Evolutionary conservation across 768 basidiomycete genomes (phyloP), one percentile per base, ranked within the genome.

Genomic region (Vararia minispora): DNA sequence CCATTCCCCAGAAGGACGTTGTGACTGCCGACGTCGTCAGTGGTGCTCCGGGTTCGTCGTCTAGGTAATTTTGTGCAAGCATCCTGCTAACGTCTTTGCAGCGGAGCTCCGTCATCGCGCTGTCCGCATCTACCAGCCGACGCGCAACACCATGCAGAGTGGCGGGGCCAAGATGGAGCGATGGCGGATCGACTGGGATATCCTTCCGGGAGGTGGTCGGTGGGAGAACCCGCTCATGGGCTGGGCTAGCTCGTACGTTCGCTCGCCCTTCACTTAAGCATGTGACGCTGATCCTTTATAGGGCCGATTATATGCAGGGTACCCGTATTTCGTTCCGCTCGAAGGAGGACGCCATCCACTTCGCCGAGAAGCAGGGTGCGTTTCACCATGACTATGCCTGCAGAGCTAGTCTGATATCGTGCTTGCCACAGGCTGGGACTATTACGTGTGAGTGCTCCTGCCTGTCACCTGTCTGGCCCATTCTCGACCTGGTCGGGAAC

Each of bases 181-280:
- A 50, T 99, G 94, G 94, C 69, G 88, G 47, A 76, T 99, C 52
- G 94, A 98, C 59, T 98, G 80, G 68, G 94, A 98, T 52, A 77
- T 77, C 40, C 65, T 97, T n/a, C 76, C 74, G 41, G 89, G 92
- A 24, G 79, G 73, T 21, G 90, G 87, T 10, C 72, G 94, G 36
- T 99, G 94, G 94, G 91, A 97, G 70, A 99, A 98, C 55, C 88
- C 89, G 4, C 58, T 99, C 48, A 99, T 98, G 88, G 94, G 94
- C 30, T 99, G 74, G 69, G 92, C 91, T 0, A 86, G 81, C 65
- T 90, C 89, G 85, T 92, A 56, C 61, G 85, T 71, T n/a, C 28
- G 1, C 14, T 22, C 9, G 3, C 17, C 10, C 16, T 35, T 18
- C 28, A 13, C 22, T 11, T 16, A 20, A 39, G 4, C 31, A 10